phyloP scores from a whole-genome alignment of 495 filamentous ascomycete genomes.

The Neurospora sp. region DNA sequence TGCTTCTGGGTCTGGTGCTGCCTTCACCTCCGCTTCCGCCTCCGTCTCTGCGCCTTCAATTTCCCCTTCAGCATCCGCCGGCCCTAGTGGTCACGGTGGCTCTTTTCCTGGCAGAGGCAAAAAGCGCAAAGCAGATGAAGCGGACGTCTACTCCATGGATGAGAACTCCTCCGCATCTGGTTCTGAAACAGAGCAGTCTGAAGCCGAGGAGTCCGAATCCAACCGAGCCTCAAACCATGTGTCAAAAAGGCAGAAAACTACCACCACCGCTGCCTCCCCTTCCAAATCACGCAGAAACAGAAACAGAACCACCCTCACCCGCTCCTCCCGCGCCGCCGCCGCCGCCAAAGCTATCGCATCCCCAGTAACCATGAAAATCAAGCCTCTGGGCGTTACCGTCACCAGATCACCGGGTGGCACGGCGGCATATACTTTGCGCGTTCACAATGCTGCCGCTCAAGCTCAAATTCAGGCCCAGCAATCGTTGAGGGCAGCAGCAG shows the following conservation, averaged over 20 bases:
- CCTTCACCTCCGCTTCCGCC: no score
- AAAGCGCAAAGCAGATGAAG: slow-evolving; percentile 7
- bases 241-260: neutral
- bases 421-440: neutral
- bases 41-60: neutral
- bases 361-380: neutral
- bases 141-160: neutral
- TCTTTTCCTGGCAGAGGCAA: neutral
- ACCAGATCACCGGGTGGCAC: neutral
- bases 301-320: neutral
- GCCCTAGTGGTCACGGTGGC: neutral
- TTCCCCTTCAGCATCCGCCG: neutral
- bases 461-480: neutral
- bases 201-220: slow-evolving; percentile 1
- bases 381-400: neutral
- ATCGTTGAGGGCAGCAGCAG: neutral
- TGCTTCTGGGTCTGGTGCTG: neutral
- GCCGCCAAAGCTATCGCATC: neutral
- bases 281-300: neutral
- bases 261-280: neutral
- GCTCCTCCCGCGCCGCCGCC: neutral
- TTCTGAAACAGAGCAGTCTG: neutral
- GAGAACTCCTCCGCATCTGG: neutral
- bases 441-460: neutral
- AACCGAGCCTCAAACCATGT: neutral